These are phyloP conservation scores for Aspergillus floridensis DNA, from an alignment of 2,329 filamentous ascomycete genomes.

Conservation along the genomic window DNA sequence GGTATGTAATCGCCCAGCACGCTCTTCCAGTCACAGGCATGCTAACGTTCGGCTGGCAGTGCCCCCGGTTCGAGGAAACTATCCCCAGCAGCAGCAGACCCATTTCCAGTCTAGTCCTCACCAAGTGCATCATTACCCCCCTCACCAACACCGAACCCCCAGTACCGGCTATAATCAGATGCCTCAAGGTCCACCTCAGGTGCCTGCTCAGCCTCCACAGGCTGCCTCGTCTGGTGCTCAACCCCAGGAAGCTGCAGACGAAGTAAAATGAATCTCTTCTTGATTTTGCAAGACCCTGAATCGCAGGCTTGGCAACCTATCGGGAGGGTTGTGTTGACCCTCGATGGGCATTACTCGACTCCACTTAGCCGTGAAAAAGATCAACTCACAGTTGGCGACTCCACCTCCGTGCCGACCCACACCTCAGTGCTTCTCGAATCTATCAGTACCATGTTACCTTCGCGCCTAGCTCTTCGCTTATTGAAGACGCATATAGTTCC, in stretches of 20 bases:
- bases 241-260: slow-evolving; percentile 44
- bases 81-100: slow-evolving; percentile 56
- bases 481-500: slow-evolving; percentile 8
- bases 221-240: slow-evolving; percentile 38
- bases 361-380: slow-evolving; percentile 8
- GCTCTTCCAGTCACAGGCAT: slow-evolving; percentile 5
- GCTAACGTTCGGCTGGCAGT: slow-evolving; percentile 49
- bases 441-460: slow-evolving; percentile 12
- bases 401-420: slow-evolving; percentile 2
- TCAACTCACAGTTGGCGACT: slow-evolving; percentile 5
- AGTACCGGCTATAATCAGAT: slow-evolving; percentile 56
- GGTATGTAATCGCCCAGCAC: slow-evolving; percentile 57
- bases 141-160: slow-evolving; percentile 54
- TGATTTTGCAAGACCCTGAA: slow-evolving; percentile 8
- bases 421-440: slow-evolving; percentile 11
- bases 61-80: slow-evolving; percentile 58
- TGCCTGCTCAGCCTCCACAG: slow-evolving; percentile 38
- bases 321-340: slow-evolving; percentile 1
- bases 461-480: slow-evolving; percentile 6
- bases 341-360: slow-evolving; percentile 6
- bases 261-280: slow-evolving; percentile 46
- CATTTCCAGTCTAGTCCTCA: slow-evolving; percentile 67
- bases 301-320: slow-evolving; percentile 7
- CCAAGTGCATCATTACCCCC: slow-evolving; percentile 61
- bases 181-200: slow-evolving; percentile 45